Evolutionary conservation across 495 filamentous ascomycete species (phyloP), one percentile per base, ranked within the genome.

Genomic region (Annulohypoxylon nitens): DNA sequence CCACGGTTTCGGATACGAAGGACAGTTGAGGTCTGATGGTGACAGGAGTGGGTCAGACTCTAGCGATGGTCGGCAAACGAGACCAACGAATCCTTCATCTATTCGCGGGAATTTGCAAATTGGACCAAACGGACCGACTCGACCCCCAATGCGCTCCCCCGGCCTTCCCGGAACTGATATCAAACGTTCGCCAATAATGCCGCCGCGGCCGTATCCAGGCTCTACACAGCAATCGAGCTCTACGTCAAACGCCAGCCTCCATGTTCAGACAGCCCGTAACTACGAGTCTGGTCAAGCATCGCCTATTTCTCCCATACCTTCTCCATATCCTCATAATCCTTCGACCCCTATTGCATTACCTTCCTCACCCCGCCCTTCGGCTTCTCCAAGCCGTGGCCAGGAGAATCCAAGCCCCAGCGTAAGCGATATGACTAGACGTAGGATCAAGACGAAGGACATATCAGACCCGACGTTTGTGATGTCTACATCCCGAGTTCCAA

Each of bases 381-480:
- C 72, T 37, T 76, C 78, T 2, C 79, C 75, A 12, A 64, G 55
- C 2, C 74, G 63, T 41, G 73, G 73, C 30, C 74, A 71, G 33
- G 77, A 79, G 8, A 71, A 39, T 70, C 75, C 41, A 0, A 61
- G 71, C 37, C 45, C 74, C 2, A 63, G 9, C 36, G 47, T 76
- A n/a, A 74, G 79, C 25, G 78, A 77, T 36, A 23, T 84, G 79
- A 62, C 72, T 43, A 96, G 93, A 83, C 88, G 88, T 41, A 83
- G 87, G 0, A 83, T 96, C 54, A 90, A 89, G 74, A 94, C 95
- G 75, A 82, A 86, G 37, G 88, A 91, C 30, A 97, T 97, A 43
- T 95, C 93, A 2, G 94, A 96, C 71, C 94, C 94, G 0, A 92
- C 87, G 0, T 91, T 97, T 64, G 79, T 95, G n/a, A 92, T 88